A percentile compares a stretch with the other conserved stretches of the same genome.
Evolutionary conservation across 306 rosid genomes (phyloP).

Genomic region (Fagus sylvatica): DNA sequence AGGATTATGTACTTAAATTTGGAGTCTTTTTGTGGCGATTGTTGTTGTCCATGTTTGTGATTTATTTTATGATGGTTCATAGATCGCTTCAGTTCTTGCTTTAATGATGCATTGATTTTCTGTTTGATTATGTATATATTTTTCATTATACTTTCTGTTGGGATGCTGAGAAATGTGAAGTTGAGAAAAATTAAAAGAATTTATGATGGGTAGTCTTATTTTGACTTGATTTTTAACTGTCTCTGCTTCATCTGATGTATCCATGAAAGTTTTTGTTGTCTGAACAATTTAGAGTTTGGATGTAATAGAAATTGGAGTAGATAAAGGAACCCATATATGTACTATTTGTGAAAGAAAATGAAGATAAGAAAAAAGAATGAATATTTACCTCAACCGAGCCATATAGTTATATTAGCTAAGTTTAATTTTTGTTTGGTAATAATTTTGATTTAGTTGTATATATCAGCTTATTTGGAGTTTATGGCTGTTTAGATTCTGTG

Average conservation of each 20-base stretch:
- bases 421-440: background rate
- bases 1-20: background rate
- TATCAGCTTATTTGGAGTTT: background rate
- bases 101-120: background rate
- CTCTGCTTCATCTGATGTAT: background rate
- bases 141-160: background rate
- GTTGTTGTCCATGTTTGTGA: background rate
- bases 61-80: background rate
- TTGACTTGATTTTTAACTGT: background rate
- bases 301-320: background rate
- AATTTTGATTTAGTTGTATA: background rate
- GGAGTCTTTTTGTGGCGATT: no score
- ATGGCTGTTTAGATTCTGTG: background rate
- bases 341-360: background rate
- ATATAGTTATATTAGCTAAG: no score
- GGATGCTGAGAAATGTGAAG: background rate
- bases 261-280: background rate
- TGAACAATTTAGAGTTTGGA: background rate
- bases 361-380: background rate
- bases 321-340: background rate
- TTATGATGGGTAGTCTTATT: background rate
- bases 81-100: slow-evolving; percentile 10
- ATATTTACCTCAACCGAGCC: background rate
- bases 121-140: background rate
- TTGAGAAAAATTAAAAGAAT: background rate